Conservation (phyloP, 768 basidiomycete genomes). For the Termitomyces eurrhizus region DNA sequence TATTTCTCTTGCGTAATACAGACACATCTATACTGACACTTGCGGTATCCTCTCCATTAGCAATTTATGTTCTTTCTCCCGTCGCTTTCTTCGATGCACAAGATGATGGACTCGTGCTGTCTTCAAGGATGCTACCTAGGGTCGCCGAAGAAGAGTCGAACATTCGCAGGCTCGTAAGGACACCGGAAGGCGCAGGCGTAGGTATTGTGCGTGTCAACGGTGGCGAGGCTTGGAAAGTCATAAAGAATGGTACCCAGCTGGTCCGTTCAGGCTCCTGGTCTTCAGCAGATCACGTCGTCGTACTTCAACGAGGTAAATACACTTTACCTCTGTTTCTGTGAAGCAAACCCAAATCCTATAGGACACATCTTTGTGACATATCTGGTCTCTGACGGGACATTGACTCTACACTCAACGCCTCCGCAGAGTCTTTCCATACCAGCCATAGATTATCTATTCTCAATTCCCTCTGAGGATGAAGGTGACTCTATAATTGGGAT, state of each 20-base stretch:
- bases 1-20: conserved; percentile 50
- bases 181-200: conserved; percentile 75
- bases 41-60: conserved; percentile 63
- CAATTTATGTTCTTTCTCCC: conserved; percentile 55
- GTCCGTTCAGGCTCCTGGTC: conserved; percentile 48
- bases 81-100: conserved; percentile 59
- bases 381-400: conserved; percentile 34
- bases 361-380: conserved; percentile 62
- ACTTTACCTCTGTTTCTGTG: not conserved
- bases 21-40: conserved; percentile 46
- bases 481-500: conserved; percentile 64
- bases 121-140: conserved; percentile 36
- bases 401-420: conserved; percentile 55
- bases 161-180: conserved; percentile 65
- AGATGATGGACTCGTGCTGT: conserved; percentile 45
- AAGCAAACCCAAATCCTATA: conserved; percentile 10
- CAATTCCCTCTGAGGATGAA: conserved; percentile 50
- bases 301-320: conserved; percentile 57
- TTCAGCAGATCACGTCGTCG: conserved; percentile 62
- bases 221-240: conserved; percentile 63
- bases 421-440: conserved; percentile 42
- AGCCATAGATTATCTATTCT: conserved; percentile 56
- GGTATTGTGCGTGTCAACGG: conserved; percentile 56
- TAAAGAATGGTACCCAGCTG: conserved; percentile 44
- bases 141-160: conserved; percentile 44